A percentile compares a stretch with the other conserved stretches of the same genome.
phyloP scores from a whole-genome alignment of 2,329 filamentous ascomycete genomes.

The Neopestalotiopsis sp. region DNA sequence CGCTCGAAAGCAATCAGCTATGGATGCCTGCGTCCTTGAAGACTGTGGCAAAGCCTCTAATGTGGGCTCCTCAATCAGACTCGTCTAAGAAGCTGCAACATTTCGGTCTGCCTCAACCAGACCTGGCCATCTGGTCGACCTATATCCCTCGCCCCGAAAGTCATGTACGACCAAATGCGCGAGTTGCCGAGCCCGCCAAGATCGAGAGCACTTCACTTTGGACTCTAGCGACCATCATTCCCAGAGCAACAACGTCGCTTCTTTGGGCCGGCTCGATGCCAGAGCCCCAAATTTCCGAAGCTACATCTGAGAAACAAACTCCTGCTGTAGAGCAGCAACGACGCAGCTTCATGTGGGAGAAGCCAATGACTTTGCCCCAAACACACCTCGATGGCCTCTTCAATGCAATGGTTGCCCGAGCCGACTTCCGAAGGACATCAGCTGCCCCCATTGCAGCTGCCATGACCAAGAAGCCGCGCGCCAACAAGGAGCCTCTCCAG shows the following conservation, averaged over 20 bases:
- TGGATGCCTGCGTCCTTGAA: conserved; percentile 33
- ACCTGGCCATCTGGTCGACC: conserved; percentile 17
- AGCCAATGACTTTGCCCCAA: conserved; percentile 8
- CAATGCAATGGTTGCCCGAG: conserved; percentile 25
- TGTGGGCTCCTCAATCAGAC: conserved; percentile 6
- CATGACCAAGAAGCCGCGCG: conserved; percentile 25
- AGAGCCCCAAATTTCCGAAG: background rate
- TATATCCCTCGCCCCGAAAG: conserved; percentile 8
- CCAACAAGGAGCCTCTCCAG: conserved; percentile 30
- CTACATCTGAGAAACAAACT: background rate
- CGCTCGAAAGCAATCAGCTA: conserved; percentile 43
- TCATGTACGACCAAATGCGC: conserved; percentile 6
- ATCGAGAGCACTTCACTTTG: conserved; percentile 20
- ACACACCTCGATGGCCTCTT: conserved; percentile 26
- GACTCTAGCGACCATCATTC: background rate
- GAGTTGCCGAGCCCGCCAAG: conserved; percentile 7
- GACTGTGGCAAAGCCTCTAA: background rate
- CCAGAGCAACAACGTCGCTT: background rate
- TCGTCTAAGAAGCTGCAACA: background rate
- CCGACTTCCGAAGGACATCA: conserved; percentile 28
- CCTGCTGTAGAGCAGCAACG: background rate
- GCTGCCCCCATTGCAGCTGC: conserved; percentile 26
- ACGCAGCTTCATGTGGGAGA: conserved; percentile 25
- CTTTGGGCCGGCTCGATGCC: conserved; percentile 23
- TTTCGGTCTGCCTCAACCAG: conserved; percentile 19